phyloP scores from a whole-genome alignment of 2,329 filamentous ascomycete species.

The Simplicillium sp. region DNA sequence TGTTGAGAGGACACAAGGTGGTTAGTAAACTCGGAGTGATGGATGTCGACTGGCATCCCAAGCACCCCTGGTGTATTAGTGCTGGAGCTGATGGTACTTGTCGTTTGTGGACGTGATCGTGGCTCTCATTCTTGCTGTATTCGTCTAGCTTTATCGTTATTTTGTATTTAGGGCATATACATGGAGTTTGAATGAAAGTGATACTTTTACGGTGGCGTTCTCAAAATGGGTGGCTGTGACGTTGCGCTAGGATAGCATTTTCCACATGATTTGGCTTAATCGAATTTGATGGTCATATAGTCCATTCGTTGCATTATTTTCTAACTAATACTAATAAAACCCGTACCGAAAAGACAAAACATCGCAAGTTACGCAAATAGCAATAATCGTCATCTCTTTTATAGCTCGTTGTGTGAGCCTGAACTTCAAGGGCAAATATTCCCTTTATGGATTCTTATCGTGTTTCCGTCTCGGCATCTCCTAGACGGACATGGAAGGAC shows the following conservation, averaged over 20 bases:
- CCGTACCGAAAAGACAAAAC: not conserved
- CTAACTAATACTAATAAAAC: too few relatives aligned
- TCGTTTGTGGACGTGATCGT: slow-evolving; percentile 67
- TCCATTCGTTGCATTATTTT: too few relatives aligned
- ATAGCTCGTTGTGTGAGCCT: not conserved
- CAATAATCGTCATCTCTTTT: not conserved
- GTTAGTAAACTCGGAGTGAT: slow-evolving; percentile 80
- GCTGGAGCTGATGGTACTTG: slow-evolving; percentile 91
- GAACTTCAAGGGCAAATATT: not conserved
- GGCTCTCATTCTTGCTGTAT: too few relatives aligned
- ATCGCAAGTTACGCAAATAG: slow-evolving; percentile 4
- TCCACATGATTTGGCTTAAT: not conserved
- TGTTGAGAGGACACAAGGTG: slow-evolving; percentile 81
- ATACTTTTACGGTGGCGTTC: too few relatives aligned
- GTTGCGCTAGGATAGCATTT: too few relatives aligned
- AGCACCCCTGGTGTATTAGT: slow-evolving; percentile 88
- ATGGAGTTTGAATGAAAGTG: too few relatives aligned
- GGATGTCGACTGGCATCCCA: slow-evolving; percentile 93
- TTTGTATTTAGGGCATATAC: too few relatives aligned
- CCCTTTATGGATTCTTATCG: not conserved
- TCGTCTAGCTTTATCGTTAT: too few relatives aligned
- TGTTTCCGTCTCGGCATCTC: not conserved
- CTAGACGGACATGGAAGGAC: too few relatives aligned
- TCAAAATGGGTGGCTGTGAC: too few relatives aligned
- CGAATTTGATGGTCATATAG: not conserved